Percentiles rank a stretch among this genome's conserved stretches.
Conservation (phyloP, 495 filamentous ascomycete genomes). For the Bacidia gigantensis region DNA sequence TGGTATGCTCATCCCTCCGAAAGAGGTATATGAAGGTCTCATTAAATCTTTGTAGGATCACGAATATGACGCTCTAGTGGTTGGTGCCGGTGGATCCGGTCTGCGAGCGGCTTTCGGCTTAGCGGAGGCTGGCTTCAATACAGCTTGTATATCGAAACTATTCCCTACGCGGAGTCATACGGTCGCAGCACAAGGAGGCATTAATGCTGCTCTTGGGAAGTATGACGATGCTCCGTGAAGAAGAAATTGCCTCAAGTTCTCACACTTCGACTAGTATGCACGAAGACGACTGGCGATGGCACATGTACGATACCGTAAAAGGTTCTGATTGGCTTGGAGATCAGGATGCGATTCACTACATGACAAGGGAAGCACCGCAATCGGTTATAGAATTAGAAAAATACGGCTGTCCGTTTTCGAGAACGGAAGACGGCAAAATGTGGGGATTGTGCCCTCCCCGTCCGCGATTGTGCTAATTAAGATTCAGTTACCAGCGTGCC, state of each 20-base stretch:
- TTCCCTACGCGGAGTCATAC: constrained; percentile 95
- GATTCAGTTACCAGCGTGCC: constrained; percentile 73
- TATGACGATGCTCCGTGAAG: constrained; percentile 18
- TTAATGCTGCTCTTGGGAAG: constrained; percentile 94
- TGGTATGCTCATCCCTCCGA: constrained; percentile 45
- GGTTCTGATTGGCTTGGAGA: constrained; percentile 97
- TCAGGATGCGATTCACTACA: constrained; percentile 98
- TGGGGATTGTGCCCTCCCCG: no score
- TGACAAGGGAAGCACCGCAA: constrained; percentile 87
- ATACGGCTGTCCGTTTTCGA: constrained; percentile 94
- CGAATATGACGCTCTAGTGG: constrained; percentile 80
- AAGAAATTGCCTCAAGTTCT: not conserved
- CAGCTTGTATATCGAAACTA: constrained; percentile 93
- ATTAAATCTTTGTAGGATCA: constrained; percentile 39
- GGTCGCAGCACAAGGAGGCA: constrained; percentile 85
- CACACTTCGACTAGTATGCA: constrained; percentile 42
- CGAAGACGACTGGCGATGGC: constrained; percentile 96
- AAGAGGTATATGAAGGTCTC: not conserved
- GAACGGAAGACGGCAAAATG: constrained; percentile 94
- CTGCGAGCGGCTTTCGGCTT: constrained; percentile 92
- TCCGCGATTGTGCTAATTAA: constrained; percentile 19
- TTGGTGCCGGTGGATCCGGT: constrained; percentile 88
- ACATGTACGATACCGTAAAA: constrained; percentile 99
- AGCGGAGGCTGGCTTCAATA: constrained; percentile 95
- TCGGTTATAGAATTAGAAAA: constrained; percentile 92